Conservation (phyloP, 2,329 filamentous ascomycete genomes). For the Karstenula rhodostoma region DNA sequence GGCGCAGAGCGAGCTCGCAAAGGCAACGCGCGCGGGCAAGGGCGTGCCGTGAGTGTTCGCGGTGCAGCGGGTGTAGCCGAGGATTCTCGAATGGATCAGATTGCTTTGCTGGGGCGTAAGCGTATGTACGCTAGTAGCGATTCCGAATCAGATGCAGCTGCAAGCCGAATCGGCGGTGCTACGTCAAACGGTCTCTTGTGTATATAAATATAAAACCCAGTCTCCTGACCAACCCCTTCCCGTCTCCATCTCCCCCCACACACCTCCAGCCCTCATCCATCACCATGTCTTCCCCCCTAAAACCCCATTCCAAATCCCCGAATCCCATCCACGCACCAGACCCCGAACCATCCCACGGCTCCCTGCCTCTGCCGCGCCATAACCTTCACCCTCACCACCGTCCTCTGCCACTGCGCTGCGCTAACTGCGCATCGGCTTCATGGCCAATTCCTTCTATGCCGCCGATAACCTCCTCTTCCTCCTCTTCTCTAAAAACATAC, state of each 20-base stretch:
- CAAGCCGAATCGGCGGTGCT: background rate
- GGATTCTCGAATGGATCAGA: background rate
- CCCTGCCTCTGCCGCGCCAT: conserved; percentile 11
- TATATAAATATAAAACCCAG: background rate
- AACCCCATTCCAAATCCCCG: background rate
- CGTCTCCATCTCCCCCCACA: no score
- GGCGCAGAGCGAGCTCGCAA: conserved; percentile 58
- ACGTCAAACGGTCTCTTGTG: background rate
- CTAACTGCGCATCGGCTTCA: conserved; percentile 9
- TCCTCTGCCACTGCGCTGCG: conserved; percentile 14
- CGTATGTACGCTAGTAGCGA: background rate
- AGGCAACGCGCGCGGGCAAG: conserved; percentile 64
- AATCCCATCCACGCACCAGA: background rate
- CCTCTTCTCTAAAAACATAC: background rate
- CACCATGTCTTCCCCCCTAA: background rate
- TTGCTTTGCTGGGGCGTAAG: background rate
- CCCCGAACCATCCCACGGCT: background rate
- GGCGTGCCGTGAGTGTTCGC: conserved; percentile 63
- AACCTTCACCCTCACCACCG: conserved; percentile 2
- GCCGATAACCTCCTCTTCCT: background rate
- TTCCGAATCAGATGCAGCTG: no score
- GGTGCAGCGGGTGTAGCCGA: background rate
- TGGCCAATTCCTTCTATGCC: conserved; percentile 7
- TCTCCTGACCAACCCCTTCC: no score
- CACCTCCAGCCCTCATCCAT: no score